These are phyloP conservation scores for Quercus glauca DNA, from an alignment of 306 rosid species.

Conservation along the genomic window DNA sequence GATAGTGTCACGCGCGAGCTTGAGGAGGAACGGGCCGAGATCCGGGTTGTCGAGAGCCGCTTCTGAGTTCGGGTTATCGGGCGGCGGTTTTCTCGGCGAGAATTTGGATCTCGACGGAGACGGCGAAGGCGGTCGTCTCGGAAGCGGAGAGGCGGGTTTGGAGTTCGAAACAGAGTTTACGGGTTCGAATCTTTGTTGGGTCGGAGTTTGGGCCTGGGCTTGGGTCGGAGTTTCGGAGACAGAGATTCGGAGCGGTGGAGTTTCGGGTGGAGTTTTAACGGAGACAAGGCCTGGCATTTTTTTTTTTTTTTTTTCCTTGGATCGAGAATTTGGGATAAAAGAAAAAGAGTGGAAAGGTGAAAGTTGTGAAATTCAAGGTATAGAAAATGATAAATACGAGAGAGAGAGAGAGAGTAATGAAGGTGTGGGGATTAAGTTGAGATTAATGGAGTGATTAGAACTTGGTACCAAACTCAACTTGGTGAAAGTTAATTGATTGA, in stretches of 20 bases:
- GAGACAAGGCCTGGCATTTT: slow-evolving; percentile 85
- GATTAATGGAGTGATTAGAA: slow-evolving; percentile 33
- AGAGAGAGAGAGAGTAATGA: neutral
- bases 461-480: slow-evolving; percentile 37
- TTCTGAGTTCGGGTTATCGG: slow-evolving; percentile 43
- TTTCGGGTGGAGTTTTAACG: slow-evolving; percentile 72
- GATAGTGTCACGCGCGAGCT: slow-evolving; percentile 83
- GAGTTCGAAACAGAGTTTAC: neutral
- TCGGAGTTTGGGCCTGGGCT: slow-evolving; percentile 30
- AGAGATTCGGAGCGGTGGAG: slow-evolving; percentile 56
- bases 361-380: neutral
- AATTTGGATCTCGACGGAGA: slow-evolving; percentile 75
- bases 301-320: neutral
- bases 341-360: neutral
- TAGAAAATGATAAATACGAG: neutral
- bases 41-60: slow-evolving; percentile 93
- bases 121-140: slow-evolving; percentile 71
- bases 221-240: slow-evolving; percentile 46
- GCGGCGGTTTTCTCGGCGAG: slow-evolving; percentile 61
- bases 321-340: neutral
- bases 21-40: slow-evolving; percentile 96
- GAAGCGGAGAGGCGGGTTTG: slow-evolving; percentile 69
- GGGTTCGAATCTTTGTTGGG: slow-evolving; percentile 55
- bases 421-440: neutral
- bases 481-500: neutral